Conservation (phyloP, 2,329 filamentous ascomycete species). For the Fusarium longipes region DNA sequence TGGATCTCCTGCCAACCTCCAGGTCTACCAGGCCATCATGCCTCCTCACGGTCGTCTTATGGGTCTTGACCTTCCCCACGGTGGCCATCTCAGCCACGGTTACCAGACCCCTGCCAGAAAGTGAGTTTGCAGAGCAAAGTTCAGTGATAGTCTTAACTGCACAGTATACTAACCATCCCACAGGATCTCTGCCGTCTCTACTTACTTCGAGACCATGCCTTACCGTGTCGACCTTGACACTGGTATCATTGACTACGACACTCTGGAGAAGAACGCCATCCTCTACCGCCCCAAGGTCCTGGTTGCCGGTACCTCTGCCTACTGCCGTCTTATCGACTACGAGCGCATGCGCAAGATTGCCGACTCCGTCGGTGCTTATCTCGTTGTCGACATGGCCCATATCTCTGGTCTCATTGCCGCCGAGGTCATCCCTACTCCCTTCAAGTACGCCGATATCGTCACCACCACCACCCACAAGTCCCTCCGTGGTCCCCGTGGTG, state of each 20-base stretch:
- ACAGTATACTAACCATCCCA: slow-evolving; percentile 4
- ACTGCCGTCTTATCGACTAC: slow-evolving; percentile 98
- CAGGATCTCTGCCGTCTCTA: slow-evolving; percentile 94
- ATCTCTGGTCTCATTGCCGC: slow-evolving; percentile 96
- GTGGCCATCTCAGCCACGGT: slow-evolving; percentile 94
- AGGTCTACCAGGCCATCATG: slow-evolving; percentile 98
- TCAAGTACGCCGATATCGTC: slow-evolving; percentile 92
- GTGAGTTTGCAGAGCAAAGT: slow-evolving; percentile 57
- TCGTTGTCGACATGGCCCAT: slow-evolving; percentile 98
- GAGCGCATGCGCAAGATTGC: slow-evolving; percentile 95
- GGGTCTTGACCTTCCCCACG: slow-evolving; percentile 94
- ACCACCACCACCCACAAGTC: slow-evolving; percentile 99
- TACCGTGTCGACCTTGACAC: slow-evolving; percentile 92
- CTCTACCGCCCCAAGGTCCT: slow-evolving; percentile 97
- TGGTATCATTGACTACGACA: slow-evolving; percentile 96
- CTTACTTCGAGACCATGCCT: slow-evolving; percentile 99
- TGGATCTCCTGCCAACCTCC: slow-evolving; percentile 94
- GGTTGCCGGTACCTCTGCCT: slow-evolving; percentile 95
- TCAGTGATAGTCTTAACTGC: neutral
- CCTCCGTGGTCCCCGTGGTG: slow-evolving; percentile 93
- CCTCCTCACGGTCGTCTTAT: slow-evolving; percentile 95
- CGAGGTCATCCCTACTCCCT: slow-evolving; percentile 92
- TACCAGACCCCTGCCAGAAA: slow-evolving; percentile 97
- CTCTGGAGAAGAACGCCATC: slow-evolving; percentile 86
- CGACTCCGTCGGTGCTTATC: slow-evolving; percentile 91